Base-by-base conservation (phyloP, 2,329 filamentous ascomycete genomes). In the Cladosporium halotolerans region DNA sequence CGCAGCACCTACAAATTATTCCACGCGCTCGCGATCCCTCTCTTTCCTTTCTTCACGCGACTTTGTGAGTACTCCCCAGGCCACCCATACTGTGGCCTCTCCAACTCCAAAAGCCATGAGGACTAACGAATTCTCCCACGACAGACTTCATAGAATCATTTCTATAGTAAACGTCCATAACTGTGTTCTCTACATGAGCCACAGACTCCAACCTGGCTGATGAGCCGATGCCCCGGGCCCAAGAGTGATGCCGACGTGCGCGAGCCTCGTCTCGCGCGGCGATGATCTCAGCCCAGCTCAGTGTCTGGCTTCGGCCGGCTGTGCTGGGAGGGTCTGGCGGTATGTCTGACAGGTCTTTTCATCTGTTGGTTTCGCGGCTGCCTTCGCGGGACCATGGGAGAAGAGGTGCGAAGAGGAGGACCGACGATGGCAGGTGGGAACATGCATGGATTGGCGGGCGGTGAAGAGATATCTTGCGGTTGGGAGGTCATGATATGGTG, bases 331-430 rank as follows among this genome's bases (percentile, higher is more conserved):
- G 62, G 63, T 61, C 55, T 57, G 63, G 63, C 58, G 60, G 64
- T 63, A 63, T 58, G 65, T 65, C 65, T 66, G 65, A 67, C 64
- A 60, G 62, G 64, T 62, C 42, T 62, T 64, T 64, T 65, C 63
- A 66, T 64, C 63, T 49, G 39, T 46, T 42, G 32, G 18, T 38
- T 13, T 45, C 40, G 34, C 39, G 28, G n/a, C 36, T 4, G 19
- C 0, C 3, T 19, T 16, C 34, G 40, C 32, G 45, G 39, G 45
- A 31, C 34, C 3, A 39, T 36, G 41, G 52, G 52, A 54, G 52
- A 54, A 54, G 52, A 49, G 31, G 11, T 18, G 16, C 10, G 23
- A 3, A 23, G 16, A 4, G n/a, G n/a, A n/a, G n/a, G n/a, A n/a
- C n/a, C n/a, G 23, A 23, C 2, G 23, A 23, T 2, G 1, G 23